Conservation (phyloP, 305 asterid species). For the Plantago lanceolata region DNA sequence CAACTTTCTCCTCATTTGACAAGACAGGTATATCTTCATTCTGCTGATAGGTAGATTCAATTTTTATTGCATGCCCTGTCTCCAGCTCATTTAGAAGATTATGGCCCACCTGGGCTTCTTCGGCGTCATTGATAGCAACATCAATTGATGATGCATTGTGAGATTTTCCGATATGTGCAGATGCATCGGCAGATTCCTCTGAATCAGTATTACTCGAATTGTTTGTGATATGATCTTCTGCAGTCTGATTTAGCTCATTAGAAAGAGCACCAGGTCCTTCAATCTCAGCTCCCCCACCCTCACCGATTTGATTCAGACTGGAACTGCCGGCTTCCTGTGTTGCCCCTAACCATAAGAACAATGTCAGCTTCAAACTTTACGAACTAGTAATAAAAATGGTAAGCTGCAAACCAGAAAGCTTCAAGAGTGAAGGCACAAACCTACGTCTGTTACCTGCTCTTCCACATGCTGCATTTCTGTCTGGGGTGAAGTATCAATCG, state of each 20-base stretch:
- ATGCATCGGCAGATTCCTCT: constrained; percentile 31
- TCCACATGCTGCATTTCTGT: constrained; percentile 37
- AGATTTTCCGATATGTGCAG: constrained; percentile 28
- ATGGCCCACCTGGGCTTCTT: constrained; percentile 31
- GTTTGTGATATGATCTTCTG: constrained; percentile 29
- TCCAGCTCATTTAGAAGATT: constrained; percentile 29
- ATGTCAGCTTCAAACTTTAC: constrained; percentile 27
- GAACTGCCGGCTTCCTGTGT: constrained; percentile 68
- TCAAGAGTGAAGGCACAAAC: constrained; percentile 92
- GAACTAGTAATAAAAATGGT: neutral
- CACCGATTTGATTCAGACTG: constrained; percentile 41
- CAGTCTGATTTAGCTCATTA: constrained; percentile 30
- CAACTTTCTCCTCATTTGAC: constrained; percentile 34
- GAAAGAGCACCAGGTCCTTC: constrained; percentile 40
- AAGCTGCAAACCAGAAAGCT: constrained; percentile 29
- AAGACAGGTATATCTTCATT: constrained; percentile 33
- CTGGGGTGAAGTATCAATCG: constrained; percentile 36
- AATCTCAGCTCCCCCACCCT: constrained; percentile 32
- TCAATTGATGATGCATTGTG: constrained; percentile 32
- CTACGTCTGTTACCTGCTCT: constrained; percentile 98
- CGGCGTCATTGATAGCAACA: constrained; percentile 27
- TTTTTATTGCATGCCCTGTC: constrained; percentile 25
- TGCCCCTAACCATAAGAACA: constrained; percentile 67
- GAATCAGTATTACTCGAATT: constrained; percentile 28
- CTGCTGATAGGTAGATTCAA: constrained; percentile 33